Conservation (phyloP, 164 flowering plant species). For the Vitis rupestris region DNA sequence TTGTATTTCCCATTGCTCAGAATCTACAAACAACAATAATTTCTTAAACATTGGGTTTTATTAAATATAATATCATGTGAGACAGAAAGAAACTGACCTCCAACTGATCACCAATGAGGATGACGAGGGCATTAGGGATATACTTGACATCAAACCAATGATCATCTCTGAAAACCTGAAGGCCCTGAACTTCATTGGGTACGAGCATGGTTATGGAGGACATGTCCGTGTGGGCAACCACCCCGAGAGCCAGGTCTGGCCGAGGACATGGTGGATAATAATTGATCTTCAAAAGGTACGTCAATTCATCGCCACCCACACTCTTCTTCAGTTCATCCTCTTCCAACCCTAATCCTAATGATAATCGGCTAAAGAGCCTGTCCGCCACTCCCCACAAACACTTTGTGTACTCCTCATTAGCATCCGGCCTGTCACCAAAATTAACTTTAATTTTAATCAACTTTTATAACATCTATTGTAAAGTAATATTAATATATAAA, state of each 20-base stretch:
- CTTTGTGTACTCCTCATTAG: constrained; percentile 52
- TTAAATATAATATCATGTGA: too few species aligned
- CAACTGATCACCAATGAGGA: too few species aligned
- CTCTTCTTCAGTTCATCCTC: constrained; percentile 36
- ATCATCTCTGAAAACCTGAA: constrained; percentile 36
- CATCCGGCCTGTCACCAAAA: constrained; percentile 40
- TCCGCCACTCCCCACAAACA: constrained; percentile 38
- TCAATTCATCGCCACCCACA: constrained; percentile 36
- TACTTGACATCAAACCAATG: not conserved
- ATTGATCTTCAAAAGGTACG: constrained; percentile 29
- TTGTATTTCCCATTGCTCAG: too few species aligned
- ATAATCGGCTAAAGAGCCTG: constrained; percentile 36
- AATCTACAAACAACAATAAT: too few species aligned
- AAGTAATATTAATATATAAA: too few species aligned
- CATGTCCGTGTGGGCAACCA: constrained; percentile 44
- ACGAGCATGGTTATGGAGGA: constrained; percentile 33
- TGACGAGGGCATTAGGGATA: too few species aligned
- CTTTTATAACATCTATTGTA: too few species aligned
- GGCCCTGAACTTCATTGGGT: constrained; percentile 44
- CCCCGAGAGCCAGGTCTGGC: constrained; percentile 49
- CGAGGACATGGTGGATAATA: constrained; percentile 51
- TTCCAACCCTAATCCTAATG: constrained; percentile 54
- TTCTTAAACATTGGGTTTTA: too few species aligned
- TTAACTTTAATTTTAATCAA: not conserved
- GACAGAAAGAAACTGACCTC: too few species aligned